Conservation (phyloP, 352 stramenopile genomes). For the Globisporangium alternatum region DNA sequence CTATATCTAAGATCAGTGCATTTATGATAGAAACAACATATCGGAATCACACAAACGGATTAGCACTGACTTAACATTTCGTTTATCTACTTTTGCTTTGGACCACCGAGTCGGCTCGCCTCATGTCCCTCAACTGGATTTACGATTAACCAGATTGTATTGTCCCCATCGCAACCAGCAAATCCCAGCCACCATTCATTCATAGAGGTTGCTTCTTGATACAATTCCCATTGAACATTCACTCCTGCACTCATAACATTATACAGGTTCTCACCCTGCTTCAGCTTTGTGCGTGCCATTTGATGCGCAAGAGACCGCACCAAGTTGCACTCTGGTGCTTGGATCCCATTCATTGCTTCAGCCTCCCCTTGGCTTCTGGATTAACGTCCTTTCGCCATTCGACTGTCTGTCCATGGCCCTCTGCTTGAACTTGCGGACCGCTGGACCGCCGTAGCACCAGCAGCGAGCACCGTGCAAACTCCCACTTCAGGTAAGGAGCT, state of each 20-base stretch:
- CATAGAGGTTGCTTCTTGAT: not conserved
- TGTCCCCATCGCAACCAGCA: not conserved
- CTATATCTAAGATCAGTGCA: too few relatives aligned
- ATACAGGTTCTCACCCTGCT: not conserved
- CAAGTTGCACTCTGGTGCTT: constrained; percentile 16
- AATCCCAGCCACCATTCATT: not conserved
- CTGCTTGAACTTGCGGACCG: not conserved
- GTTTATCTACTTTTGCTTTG: too few relatives aligned
- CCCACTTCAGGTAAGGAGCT: constrained; percentile 1
- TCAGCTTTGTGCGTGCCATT: constrained; percentile 12
- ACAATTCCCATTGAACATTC: not conserved
- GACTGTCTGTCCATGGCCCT: not conserved
- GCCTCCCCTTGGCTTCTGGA: not conserved
- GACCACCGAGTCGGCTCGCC: not conserved
- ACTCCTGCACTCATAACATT: not conserved
- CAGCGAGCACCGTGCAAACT: not conserved
- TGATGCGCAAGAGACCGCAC: constrained; percentile 3
- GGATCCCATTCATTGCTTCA: not conserved
- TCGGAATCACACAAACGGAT: too few relatives aligned
- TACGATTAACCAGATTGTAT: constrained; percentile 6
- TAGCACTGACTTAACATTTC: too few relatives aligned
- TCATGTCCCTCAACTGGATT: constrained; percentile 2
- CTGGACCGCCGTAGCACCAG: not conserved
- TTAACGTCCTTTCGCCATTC: not conserved
- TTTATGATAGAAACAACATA: too few relatives aligned